Base-by-base conservation (phyloP, 2,329 filamentous ascomycete genomes). In the Ramularia collo-cygni region DNA sequence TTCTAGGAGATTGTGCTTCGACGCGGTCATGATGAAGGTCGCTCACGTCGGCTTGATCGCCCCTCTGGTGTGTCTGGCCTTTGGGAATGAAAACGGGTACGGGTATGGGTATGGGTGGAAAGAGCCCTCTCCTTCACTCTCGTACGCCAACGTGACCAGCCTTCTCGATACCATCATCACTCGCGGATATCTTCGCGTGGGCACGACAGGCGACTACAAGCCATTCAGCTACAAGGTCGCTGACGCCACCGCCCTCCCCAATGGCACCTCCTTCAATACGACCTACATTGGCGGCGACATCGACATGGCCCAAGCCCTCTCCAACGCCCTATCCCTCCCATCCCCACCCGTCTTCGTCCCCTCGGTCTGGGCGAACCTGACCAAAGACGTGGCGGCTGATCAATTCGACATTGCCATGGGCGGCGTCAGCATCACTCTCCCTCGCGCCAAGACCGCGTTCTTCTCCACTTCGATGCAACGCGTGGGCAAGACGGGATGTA, bases 321-420 rank as follows among this genome's bases (percentile, higher is more conserved):
- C 36, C 27, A 38, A 38, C 18, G 36, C 36, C 26, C 27, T 38
- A 5, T 31, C 27, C 27, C 36, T 38, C n/a, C 36, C 36, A 4
- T 17, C 27, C 9, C 13, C 36, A 3, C 36, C 36, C 4, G 28
- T 38, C 28, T 32, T 31, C 10, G 17, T 38, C 17, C 36, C 36
- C 12, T 38, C 36, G 4, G 15, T 30, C 36, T 38, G 36, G 36
- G 4, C 27, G 16, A 38, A 38, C 13, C 27, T 38, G 4, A 38
- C 27, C 16, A 31, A 4, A 18, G 36, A 38, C 36, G 31, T 38
- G 5, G 13, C 27, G 15, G 36, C 36, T 15, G 14, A 31, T 15
- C 30, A 24, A 19, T 38, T 38, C 28, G 36, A 38, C 36, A 38
- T 38, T 12, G 36, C 36, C 8, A 38, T 38, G 36, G 36, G 36